Percentiles rank a stretch among this genome's conserved stretches.
Evolutionary conservation across 306 rosid species (phyloP).

Genomic region (Malus sieversii): DNA sequence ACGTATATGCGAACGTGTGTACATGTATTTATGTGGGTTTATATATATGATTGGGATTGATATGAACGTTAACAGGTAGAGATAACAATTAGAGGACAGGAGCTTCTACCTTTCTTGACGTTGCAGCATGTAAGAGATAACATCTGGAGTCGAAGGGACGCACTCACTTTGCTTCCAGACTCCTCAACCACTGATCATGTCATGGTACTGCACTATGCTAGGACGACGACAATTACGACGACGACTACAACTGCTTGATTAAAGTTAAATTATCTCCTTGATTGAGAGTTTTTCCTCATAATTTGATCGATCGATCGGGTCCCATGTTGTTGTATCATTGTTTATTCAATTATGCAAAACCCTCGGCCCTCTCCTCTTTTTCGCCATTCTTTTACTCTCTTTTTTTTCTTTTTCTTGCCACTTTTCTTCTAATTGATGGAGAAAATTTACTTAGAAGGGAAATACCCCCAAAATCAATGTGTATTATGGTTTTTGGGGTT

Average conservation of each 20-base stretch:
- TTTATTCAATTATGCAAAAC: conserved; percentile 37
- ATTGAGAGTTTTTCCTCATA: background rate
- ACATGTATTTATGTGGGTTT: background rate
- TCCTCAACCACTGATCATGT: conserved; percentile 68
- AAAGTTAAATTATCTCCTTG: background rate
- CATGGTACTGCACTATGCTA: conserved; percentile 74
- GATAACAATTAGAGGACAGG: conserved; percentile 92
- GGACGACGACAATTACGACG: conserved; percentile 18
- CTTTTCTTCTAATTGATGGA: conserved; percentile 24
- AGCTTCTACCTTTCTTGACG: conserved; percentile 70
- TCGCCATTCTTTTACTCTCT: background rate
- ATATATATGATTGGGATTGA: background rate
- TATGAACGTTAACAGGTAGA: conserved; percentile 55
- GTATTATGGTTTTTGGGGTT: conserved; percentile 18
- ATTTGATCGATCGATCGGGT: conserved; percentile 3
- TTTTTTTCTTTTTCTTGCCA: background rate
- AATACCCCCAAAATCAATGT: conserved; percentile 12
- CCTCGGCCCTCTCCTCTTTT: background rate
- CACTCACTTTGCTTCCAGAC: conserved; percentile 60
- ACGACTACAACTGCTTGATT: background rate
- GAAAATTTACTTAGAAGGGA: conserved; percentile 15
- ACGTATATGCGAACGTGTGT: background rate
- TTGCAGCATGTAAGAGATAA: conserved; percentile 88
- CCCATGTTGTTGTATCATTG: conserved; percentile 25
- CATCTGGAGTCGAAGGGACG: conserved; percentile 70